Evolutionary conservation across 331 rosid genomes (phyloP).

Genomic region (Rhamnella rubrinervis): DNA sequence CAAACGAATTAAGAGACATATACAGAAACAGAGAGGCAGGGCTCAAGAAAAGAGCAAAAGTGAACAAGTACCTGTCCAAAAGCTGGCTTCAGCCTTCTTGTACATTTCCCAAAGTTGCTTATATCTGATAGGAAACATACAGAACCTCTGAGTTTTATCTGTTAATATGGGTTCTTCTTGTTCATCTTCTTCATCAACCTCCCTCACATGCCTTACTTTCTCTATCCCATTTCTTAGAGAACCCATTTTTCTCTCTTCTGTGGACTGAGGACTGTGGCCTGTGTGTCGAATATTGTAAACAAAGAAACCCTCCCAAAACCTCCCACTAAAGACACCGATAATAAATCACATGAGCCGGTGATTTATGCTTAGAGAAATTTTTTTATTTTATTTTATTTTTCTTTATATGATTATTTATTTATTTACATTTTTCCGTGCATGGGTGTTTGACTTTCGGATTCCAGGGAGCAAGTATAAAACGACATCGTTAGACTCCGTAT

Average conservation of each 20-base stretch:
- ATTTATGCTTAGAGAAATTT: neutral
- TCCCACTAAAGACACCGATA: neutral
- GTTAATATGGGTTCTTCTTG: slow-evolving; percentile 67
- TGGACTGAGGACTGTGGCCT: too few species aligned
- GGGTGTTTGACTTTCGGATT: neutral
- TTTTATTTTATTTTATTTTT: neutral
- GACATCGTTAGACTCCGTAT: too few species aligned
- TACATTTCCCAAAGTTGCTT: slow-evolving; percentile 91
- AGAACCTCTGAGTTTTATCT: slow-evolving; percentile 76
- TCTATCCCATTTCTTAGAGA: slow-evolving; percentile 43
- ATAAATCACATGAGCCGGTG: slow-evolving; percentile 9
- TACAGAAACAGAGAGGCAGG: neutral
- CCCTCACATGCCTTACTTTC: neutral
- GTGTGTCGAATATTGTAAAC: neutral
- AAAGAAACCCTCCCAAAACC: slow-evolving; percentile 35
- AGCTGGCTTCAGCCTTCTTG: slow-evolving; percentile 91
- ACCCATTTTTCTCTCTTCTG: slow-evolving; percentile 42
- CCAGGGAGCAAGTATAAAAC: neutral
- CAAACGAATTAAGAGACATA: neutral
- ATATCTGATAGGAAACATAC: slow-evolving; percentile 80
- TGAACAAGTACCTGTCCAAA: slow-evolving; percentile 75
- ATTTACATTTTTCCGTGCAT: neutral
- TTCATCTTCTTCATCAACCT: slow-evolving; percentile 1
- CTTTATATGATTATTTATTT: neutral
- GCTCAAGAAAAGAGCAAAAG: neutral